Evolutionary conservation across 1,284 basidiomycete species (phyloP).

Genomic region (Farysia itapuensis): DNA sequence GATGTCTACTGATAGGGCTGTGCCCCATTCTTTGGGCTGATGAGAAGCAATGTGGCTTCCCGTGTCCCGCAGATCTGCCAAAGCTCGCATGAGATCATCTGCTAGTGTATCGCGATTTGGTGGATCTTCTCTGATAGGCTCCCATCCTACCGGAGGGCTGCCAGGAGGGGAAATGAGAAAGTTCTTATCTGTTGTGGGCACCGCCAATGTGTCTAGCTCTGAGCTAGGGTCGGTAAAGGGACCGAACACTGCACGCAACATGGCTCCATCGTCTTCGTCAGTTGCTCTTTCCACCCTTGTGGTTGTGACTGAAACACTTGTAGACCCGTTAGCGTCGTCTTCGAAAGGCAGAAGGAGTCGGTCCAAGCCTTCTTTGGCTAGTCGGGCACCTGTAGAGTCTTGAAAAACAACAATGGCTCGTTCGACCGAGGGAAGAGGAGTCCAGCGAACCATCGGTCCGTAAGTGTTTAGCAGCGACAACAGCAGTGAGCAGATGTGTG

Average conservation of each 20-base stretch:
- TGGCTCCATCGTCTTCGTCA: constrained; percentile 16
- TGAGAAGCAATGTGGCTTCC: constrained; percentile 39
- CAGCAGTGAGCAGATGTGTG: constrained; percentile 38
- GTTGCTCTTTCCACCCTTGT: constrained; percentile 8
- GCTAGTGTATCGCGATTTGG: constrained; percentile 85
- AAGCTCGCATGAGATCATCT: constrained; percentile 73
- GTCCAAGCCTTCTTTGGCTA: constrained; percentile 48
- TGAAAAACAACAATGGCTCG: constrained; percentile 48
- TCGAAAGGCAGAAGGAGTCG: constrained; percentile 42
- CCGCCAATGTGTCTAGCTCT: constrained; percentile 33
- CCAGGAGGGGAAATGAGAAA: constrained; percentile 97
- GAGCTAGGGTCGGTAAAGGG: constrained; percentile 7
- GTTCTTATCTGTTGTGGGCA: constrained; percentile 79
- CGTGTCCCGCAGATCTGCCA: constrained; percentile 46
- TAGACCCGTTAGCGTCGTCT: constrained; percentile 24
- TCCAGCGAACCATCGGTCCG: constrained; percentile 49
- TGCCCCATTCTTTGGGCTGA: constrained; percentile 18
- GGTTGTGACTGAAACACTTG: background rate
- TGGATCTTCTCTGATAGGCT: constrained; percentile 84
- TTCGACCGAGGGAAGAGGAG: constrained; percentile 46
- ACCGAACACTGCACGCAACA: constrained; percentile 28
- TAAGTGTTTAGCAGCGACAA: constrained; percentile 50
- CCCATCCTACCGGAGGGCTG: constrained; percentile 97
- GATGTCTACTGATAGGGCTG: background rate
- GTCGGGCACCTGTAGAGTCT: constrained; percentile 22